A percentile compares a stretch with the other conserved stretches of the same genome.
These are phyloP conservation scores for Magnaporthiopsis rhizophila DNA, from an alignment of 2,329 filamentous ascomycete genomes.

Conservation along the genomic window DNA sequence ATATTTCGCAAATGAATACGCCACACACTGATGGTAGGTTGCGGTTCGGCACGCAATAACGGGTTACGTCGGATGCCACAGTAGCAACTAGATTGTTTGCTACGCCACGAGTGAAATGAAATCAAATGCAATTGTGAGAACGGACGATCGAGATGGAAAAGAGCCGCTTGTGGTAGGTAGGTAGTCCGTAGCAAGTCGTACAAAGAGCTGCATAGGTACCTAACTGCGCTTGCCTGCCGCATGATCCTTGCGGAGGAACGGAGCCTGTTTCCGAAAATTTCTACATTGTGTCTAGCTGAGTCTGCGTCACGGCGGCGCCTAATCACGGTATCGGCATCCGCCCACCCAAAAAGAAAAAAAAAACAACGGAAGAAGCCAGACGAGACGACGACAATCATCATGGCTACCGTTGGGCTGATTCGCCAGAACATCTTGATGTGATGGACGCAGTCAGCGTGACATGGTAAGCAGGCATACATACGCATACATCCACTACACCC, in stretches of 20 bases:
- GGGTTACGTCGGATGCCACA: not conserved
- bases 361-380: not conserved
- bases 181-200: too few relatives aligned
- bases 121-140: not conserved
- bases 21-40: not conserved
- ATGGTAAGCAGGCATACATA: not conserved
- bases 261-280: not conserved
- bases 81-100: constrained; percentile 1
- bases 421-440: not conserved
- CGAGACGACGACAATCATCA: not conserved
- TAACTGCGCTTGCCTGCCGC: not conserved
- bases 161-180: too few relatives aligned
- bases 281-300: not conserved
- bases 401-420: not conserved
- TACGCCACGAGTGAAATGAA: not conserved
- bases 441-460: not conserved
- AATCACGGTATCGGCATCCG: not conserved
- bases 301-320: not conserved
- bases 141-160: not conserved
- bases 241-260: not conserved
- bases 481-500: too few relatives aligned
- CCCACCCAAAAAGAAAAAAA: not conserved
- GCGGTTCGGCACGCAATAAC: not conserved
- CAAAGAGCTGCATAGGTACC: too few relatives aligned
- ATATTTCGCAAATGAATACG: not conserved